Base-by-base conservation (phyloP, 495 filamentous ascomycete genomes). In the Sporormia fimetaria region DNA sequence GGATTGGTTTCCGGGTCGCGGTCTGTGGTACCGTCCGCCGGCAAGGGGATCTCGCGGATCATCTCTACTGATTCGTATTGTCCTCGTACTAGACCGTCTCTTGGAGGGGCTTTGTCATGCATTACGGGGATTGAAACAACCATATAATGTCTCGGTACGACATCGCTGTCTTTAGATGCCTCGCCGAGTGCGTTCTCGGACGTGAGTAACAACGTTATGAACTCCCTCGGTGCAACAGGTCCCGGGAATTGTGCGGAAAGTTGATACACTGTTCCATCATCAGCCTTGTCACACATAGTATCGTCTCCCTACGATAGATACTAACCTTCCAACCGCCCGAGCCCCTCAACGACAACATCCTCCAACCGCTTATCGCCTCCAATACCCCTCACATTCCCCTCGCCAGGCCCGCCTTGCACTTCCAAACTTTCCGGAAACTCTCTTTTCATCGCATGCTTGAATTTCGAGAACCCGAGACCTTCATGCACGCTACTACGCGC, bases 21-120 rank as follows among this genome's bases (percentile, higher is more conserved):
- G 11, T 57, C 55, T 4, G 67, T 62, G 14, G 61, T 63, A 8
- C 42, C 49, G 1, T 39, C 45, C 14, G 51, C 10, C 17, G 57
- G 11, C 43, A 65, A 61, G 0, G 76, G 78, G 20, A 94, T 68
- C 63, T 95, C 90, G 27, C 90, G 69, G 37, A 96, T 83, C 39
- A 94, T 71, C 58, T 95, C 88, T 16, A 96, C 80, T 10, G 80
- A 87, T 64, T 96, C 87, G 60, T 94, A 96, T 42, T 79, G 67
- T 0, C 87, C 90, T 11, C 87, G 67, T 37, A 93, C 78, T 51
- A 81, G 86, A 6, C 80, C 80, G 42, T 74, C 57, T 14, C 77
- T 66, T 9, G 68, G 68, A 3, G 76, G 76, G 14, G 77, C 78
- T 41, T 82, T 78, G 0, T 76, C 75, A 62, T 94, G 88, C 20